phyloP scores from a whole-genome alignment of 2,329 filamentous ascomycete species.

The Aspergillus sp. region DNA sequence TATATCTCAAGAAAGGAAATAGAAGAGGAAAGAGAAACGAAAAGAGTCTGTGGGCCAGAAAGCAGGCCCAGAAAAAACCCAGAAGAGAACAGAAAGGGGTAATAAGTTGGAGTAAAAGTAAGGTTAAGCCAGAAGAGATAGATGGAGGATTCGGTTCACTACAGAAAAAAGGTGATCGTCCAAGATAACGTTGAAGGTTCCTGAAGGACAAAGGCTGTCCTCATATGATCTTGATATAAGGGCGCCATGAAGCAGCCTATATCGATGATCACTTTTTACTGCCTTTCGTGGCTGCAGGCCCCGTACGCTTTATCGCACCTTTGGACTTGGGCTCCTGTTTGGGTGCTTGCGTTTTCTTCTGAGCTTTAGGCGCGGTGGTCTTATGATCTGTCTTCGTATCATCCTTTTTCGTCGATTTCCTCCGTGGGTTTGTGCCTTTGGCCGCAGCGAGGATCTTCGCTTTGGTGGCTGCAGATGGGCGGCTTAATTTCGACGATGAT shows the following conservation, averaged over 20 bases:
- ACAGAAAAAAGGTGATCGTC: not conserved
- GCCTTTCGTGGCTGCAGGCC: not conserved
- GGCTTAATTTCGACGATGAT: slow-evolving; percentile 24
- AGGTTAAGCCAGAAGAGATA: not conserved
- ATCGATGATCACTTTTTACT: slow-evolving; percentile 7
- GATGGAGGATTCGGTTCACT: not conserved
- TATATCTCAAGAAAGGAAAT: not conserved
- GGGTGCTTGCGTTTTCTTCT: slow-evolving; percentile 1
- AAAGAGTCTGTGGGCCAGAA: not conserved
- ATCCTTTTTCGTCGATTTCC: slow-evolving; percentile 16
- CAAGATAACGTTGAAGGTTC: not conserved
- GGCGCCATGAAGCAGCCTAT: too few relatives aligned
- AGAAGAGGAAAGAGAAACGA: not conserved
- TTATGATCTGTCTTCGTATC: slow-evolving; percentile 12
- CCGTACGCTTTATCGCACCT: slow-evolving; percentile 3
- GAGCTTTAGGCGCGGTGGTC: slow-evolving; percentile 2
- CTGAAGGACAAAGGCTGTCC: not conserved
- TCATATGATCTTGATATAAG: too few relatives aligned
- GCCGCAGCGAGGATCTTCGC: slow-evolving; percentile 30
- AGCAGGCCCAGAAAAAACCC: not conserved
- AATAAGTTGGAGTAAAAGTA: not conserved
- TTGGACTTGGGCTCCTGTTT: slow-evolving; percentile 2
- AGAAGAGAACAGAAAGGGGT: not conserved
- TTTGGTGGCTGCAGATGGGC: slow-evolving; percentile 34
- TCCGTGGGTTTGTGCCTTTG: slow-evolving; percentile 24